Evolutionary conservation across 1,284 basidiomycete genomes (phyloP).

Genomic region (Sanghuangporus baumii): DNA sequence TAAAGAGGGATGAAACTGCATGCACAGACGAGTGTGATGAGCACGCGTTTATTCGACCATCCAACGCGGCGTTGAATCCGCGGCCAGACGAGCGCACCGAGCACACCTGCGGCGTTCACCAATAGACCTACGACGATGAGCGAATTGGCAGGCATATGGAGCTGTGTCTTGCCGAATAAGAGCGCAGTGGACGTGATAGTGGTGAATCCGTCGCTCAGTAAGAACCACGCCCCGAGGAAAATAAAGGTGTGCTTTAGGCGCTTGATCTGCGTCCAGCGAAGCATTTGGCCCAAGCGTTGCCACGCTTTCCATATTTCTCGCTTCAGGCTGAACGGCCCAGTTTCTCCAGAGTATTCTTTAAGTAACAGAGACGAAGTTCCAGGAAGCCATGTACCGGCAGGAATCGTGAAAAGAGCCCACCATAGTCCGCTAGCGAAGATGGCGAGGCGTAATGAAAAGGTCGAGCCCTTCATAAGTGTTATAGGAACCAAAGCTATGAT

Average conservation of each 20-base stretch:
- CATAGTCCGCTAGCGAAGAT: slow-evolving; percentile 78
- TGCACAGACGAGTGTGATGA: slow-evolving; percentile 62
- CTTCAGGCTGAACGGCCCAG: slow-evolving; percentile 35
- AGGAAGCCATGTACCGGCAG: slow-evolving; percentile 70
- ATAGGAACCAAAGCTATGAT: slow-evolving; percentile 73
- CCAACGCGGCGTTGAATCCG: slow-evolving; percentile 51
- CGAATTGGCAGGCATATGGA: slow-evolving; percentile 67
- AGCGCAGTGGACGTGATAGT: slow-evolving; percentile 81
- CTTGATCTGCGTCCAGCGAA: slow-evolving; percentile 62
- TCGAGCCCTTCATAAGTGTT: slow-evolving; percentile 58
- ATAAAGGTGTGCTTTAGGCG: slow-evolving; percentile 78
- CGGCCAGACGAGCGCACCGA: slow-evolving; percentile 72
- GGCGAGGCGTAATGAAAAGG: slow-evolving; percentile 68
- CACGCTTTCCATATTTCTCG: slow-evolving; percentile 59
- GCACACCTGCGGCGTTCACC: slow-evolving; percentile 62
- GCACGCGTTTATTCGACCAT: slow-evolving; percentile 63
- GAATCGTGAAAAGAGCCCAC: slow-evolving; percentile 80
- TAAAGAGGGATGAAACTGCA: slow-evolving; percentile 74
- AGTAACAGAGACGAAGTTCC: slow-evolving; percentile 22
- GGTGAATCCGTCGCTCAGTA: slow-evolving; percentile 84
- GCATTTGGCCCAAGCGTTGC: slow-evolving; percentile 62
- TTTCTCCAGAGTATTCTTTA: slow-evolving; percentile 18
- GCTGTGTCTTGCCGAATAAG: slow-evolving; percentile 75
- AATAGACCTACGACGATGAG: slow-evolving; percentile 70
- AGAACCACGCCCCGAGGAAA: slow-evolving; percentile 87